Base-by-base conservation (phyloP, 2,329 filamentous ascomycete species). In the Tolypocladium sp. region DNA sequence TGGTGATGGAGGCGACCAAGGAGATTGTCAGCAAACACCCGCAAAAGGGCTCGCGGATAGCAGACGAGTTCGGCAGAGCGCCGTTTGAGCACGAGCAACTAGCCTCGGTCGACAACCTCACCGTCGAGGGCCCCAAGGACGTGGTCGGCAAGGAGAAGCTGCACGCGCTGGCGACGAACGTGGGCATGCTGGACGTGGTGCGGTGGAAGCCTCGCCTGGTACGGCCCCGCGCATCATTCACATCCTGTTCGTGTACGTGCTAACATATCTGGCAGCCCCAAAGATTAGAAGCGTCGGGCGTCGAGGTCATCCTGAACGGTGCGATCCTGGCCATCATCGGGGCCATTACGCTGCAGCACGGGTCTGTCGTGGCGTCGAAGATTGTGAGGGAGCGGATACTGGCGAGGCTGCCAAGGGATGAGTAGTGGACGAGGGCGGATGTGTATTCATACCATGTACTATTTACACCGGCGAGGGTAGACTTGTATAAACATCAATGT, bases 151-250 rank as follows among this genome's bases (percentile, higher is more conserved):
- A 88, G 70, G 76, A 81, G 52, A 85, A 87, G 68, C 70, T 97
- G 61, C 81, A 86, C 40, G 76, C 76, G 58, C 73, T 99, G 61
- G 93, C 88, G 17, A 74, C 82, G 44, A 81, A 84, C 35, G 87
- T 91, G 60, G 89, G 91, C 0, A 70, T 99, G 68, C 75, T 84
- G 60, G 81, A 84, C 44, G 90, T 97, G 30, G 77, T 96, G 64
- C 82, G 94, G 75, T 97, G 94, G 94, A 90, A 89, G 73, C 94
- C 94, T 35, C 85, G 83, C 76, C 82, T 88, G 77, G 92, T 96
- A 78, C 70, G 84, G 72, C 57, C 37, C 13, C 25, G 6, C 22
- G 8, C 17, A 20, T 4, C 20, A 17, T n/a, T 33, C n/a, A 1
- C 17, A 2, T n/a, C 3, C 17, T n/a, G 20, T 5, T 6, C 22